These are phyloP conservation scores for Colletotrichum gloeosporioides DNA, from an alignment of 2,329 filamentous ascomycete species.

Conservation along the genomic window DNA sequence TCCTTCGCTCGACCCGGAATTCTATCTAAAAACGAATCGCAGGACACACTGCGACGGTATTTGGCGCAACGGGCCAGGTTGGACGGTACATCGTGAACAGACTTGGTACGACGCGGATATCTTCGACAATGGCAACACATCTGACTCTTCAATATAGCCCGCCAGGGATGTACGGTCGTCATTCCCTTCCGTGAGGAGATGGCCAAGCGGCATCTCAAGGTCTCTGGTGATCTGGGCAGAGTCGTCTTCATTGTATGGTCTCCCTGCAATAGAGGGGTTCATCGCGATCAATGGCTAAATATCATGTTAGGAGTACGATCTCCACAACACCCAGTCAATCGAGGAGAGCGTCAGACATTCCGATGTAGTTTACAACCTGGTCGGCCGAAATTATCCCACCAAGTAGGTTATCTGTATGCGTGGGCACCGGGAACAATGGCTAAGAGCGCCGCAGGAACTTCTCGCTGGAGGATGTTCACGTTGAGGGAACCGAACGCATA, in stretches of 20 bases:
- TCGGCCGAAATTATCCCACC: conserved; percentile 93
- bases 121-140: conserved; percentile 19
- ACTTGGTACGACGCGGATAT: conserved; percentile 62
- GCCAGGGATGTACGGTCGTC: conserved; percentile 92
- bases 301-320: conserved; percentile 79
- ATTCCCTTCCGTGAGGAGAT: conserved; percentile 96
- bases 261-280: not conserved
- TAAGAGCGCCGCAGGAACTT: conserved; percentile 78
- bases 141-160: conserved; percentile 59
- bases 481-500: conserved; percentile 92
- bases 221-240: conserved; percentile 91
- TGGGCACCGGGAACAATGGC: conserved; percentile 9
- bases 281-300: not conserved
- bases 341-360: conserved; percentile 97
- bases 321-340: conserved; percentile 92
- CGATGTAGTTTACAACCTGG: conserved; percentile 95
- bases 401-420: conserved; percentile 64
- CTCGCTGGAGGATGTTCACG: conserved; percentile 87
- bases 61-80: conserved; percentile 94
- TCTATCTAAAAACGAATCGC: conserved; percentile 28
- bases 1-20: not conserved
- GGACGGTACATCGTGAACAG: conserved; percentile 98
- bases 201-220: conserved; percentile 95
- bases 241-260: conserved; percentile 78
- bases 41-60: conserved; percentile 97